Conservation (phyloP, 2,329 filamentous ascomycete genomes). For the Neopestalotiopsis sp. region DNA sequence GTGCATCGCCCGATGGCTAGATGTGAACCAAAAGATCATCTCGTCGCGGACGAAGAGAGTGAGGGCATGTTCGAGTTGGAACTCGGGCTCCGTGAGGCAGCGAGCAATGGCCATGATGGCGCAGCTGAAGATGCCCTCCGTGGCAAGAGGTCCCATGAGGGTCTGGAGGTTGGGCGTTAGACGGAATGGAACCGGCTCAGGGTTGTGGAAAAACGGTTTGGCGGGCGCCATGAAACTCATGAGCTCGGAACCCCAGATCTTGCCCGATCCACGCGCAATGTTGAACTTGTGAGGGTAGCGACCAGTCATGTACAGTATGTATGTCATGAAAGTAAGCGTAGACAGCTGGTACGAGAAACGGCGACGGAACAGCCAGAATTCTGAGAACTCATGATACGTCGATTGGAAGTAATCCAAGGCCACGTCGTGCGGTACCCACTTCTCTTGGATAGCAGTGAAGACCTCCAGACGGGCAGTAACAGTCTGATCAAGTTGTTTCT, state of each 20-base stretch:
- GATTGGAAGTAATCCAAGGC: slow-evolving; percentile 88
- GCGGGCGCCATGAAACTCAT: slow-evolving; percentile 85
- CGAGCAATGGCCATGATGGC: slow-evolving; percentile 96
- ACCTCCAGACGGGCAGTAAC: slow-evolving; percentile 83
- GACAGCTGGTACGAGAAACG: slow-evolving; percentile 97
- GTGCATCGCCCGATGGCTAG: slow-evolving; percentile 65
- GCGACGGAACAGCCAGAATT: slow-evolving; percentile 98
- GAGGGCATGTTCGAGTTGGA: slow-evolving; percentile 93
- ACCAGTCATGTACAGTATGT: slow-evolving; percentile 95
- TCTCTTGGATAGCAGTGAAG: slow-evolving; percentile 92
- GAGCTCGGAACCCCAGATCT: slow-evolving; percentile 95
- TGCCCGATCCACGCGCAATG: slow-evolving; percentile 85
- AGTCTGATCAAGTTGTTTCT: slow-evolving; percentile 72
- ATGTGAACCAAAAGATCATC: slow-evolving; percentile 96
- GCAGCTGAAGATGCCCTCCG: slow-evolving; percentile 95
- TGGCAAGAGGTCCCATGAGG: slow-evolving; percentile 92
- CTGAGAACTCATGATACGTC: slow-evolving; percentile 85
- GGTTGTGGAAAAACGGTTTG: slow-evolving; percentile 92
- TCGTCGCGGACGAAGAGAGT: slow-evolving; percentile 96
- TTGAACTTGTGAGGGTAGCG: slow-evolving; percentile 95
- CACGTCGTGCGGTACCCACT: slow-evolving; percentile 84
- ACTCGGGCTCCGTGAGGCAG: slow-evolving; percentile 86
- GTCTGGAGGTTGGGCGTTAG: slow-evolving; percentile 95
- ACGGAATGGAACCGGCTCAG: slow-evolving; percentile 95
- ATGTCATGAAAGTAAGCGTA: slow-evolving; percentile 96